phyloP scores from a whole-genome alignment of 257 asterid species.

The Solanum tarapatanum region DNA sequence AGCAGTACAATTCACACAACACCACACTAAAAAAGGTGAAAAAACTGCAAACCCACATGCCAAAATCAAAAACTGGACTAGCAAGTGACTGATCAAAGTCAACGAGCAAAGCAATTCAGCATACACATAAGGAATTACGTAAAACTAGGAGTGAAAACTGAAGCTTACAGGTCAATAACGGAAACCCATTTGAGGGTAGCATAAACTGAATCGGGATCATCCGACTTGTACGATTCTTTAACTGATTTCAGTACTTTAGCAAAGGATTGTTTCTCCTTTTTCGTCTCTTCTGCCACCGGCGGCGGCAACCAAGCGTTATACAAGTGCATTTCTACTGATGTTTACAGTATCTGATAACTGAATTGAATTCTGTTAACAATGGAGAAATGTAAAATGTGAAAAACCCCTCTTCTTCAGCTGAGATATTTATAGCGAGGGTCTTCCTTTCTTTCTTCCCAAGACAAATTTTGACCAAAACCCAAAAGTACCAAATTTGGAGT shows the following conservation, averaged over 20 bases:
- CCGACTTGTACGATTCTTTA: constrained; percentile 48
- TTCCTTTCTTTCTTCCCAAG: constrained; percentile 61
- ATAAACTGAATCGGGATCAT: constrained; percentile 87
- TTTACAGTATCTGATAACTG: neutral
- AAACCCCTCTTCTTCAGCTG: neutral
- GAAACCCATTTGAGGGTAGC: constrained; percentile 85
- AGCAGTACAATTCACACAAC: neutral
- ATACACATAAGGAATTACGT: neutral
- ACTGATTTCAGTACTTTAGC: constrained; percentile 58
- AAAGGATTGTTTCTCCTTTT: constrained; percentile 76
- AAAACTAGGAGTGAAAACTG: neutral
- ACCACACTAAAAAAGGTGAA: neutral
- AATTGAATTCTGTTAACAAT: neutral
- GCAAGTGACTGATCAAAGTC: neutral
- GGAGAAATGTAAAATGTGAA: neutral
- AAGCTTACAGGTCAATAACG: constrained; percentile 80
- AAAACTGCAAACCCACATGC: neutral
- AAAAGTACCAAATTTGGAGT: neutral
- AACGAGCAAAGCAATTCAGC: neutral
- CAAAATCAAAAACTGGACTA: neutral
- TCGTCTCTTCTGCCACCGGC: constrained; percentile 88
- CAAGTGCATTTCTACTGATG: constrained; percentile 51
- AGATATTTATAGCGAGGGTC: neutral
- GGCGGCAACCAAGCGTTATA: constrained; percentile 97
- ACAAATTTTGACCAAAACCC: constrained; percentile 24